Base-by-base conservation (phyloP, 257 asterid genomes). In the Avicennia marina region DNA sequence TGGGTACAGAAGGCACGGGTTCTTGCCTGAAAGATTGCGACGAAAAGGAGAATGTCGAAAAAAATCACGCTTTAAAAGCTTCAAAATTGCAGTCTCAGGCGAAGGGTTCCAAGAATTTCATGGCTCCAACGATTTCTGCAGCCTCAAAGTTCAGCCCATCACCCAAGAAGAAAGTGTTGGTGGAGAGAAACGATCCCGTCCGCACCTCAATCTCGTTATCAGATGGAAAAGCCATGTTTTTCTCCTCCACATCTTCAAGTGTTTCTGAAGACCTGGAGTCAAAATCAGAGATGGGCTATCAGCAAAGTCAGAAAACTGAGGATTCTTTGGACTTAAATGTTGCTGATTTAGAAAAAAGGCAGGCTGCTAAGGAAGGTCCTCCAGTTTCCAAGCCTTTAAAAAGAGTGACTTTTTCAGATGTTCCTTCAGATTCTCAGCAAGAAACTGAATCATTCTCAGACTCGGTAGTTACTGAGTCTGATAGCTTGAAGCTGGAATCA, bases 71-170 rank as follows among this genome's bases (percentile, higher is more conserved):
- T 7, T 25, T 44, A 4, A 87, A 64, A 57, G 64, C 72, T 11
- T 64, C 65, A 1, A 84, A 82, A 58, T 49, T 72, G 53, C 76
- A 69, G 31, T 75, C 87, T 26, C 80, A 84, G 7, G 76, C 81
- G 1, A 90, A 75, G 72, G 79, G 81, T 21, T 59, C 86, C 2
- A 90, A 88, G 69, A 73, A 75, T 55, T 89, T 93, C 74, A 93
- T 93, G 97, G 68, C 95, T 12, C 98, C 97, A 1, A 93, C 98
- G 0, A 89, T 93, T 33, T 93, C 98, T 2, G 95, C 98, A 2
- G 95, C 97, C 29, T 88, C 94, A 42, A 93, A 93, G 66, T 78
- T 83, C 71, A 74, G 95, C 32, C 89, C 93, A 10, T 89, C 97
- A 0, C 97, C 97, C 0, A 76, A 83, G 57, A 93, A 82, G 89